Conservation (phyloP, 106 monocot species). For the Vanilla planifolia region DNA sequence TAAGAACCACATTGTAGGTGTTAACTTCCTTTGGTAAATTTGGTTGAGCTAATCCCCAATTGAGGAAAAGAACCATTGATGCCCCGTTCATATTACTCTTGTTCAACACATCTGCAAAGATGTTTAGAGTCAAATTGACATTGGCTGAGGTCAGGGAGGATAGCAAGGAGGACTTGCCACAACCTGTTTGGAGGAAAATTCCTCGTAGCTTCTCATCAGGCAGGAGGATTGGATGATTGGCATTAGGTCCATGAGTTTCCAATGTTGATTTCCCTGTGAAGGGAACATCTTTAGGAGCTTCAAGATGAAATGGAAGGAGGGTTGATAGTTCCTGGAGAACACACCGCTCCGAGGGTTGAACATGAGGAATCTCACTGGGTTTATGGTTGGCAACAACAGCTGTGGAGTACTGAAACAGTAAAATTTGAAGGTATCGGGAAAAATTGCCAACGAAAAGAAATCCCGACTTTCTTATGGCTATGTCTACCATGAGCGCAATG, state of each 20-base stretch:
- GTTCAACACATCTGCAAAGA: slow-evolving; percentile 60
- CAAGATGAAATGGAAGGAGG: slow-evolving; percentile 31
- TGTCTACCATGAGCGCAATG: no score
- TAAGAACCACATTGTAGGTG: slow-evolving; percentile 56
- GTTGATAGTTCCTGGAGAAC: slow-evolving; percentile 38
- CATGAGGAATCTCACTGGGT: no score
- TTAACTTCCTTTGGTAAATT: slow-evolving; percentile 17
- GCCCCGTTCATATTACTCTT: slow-evolving; percentile 54
- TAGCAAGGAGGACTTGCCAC: slow-evolving; percentile 42
- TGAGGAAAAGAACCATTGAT: slow-evolving; percentile 74
- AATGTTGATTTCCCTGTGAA: background rate
- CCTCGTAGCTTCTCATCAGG: slow-evolving; percentile 70
- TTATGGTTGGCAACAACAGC: no score
- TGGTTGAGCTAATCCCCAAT: slow-evolving; percentile 66
- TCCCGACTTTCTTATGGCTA: no score
- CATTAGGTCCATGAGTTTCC: background rate
- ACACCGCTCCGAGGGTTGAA: slow-evolving; percentile 37
- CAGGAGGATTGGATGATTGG: slow-evolving; percentile 29
- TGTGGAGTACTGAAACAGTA: no score
- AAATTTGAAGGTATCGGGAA: no score
- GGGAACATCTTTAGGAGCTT: background rate
- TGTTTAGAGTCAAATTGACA: slow-evolving; percentile 47
- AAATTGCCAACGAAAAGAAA: no score
- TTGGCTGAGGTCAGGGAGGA: slow-evolving; percentile 51
- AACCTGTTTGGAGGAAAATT: slow-evolving; percentile 64